Conservation (phyloP, 2,329 filamentous ascomycete species). For the Trichoderma brevicompactum region DNA sequence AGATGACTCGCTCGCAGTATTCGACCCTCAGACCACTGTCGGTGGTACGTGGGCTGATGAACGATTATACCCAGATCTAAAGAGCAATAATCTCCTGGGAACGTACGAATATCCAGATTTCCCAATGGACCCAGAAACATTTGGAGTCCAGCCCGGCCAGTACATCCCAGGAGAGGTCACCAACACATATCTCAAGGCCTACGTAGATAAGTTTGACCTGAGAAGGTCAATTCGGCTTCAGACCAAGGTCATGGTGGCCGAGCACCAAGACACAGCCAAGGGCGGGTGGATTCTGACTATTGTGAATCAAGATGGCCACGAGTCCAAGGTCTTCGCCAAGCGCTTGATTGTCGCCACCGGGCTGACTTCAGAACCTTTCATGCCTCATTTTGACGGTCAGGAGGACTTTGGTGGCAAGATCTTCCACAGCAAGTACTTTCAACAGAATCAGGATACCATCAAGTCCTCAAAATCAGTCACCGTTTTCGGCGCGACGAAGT, state of each 20-base stretch:
- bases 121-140: conserved; percentile 64
- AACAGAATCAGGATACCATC: conserved; percentile 46
- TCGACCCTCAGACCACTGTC: conserved; percentile 61
- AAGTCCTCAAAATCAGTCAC: conserved; percentile 51
- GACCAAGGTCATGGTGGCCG: conserved; percentile 48
- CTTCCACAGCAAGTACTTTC: conserved; percentile 56
- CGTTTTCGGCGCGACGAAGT: conserved; percentile 67
- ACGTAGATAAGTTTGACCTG: conserved; percentile 50
- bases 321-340: conserved; percentile 44
- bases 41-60: conserved; percentile 74
- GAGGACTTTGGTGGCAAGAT: conserved; percentile 52
- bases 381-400: conserved; percentile 53
- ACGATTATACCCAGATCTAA: conserved; percentile 69
- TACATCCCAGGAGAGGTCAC: conserved; percentile 54
- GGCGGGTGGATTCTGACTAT: conserved; percentile 51
- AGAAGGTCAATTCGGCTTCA: conserved; percentile 46
- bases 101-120: conserved; percentile 77
- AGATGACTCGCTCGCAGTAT: conserved; percentile 56
- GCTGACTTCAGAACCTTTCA: conserved; percentile 52
- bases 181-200: conserved; percentile 53
- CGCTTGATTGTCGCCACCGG: conserved; percentile 62
- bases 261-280: conserved; percentile 44
- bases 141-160: conserved; percentile 50
- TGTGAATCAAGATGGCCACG: conserved; percentile 29
- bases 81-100: conserved; percentile 74